Base-by-base conservation (phyloP, 805 yeast species). In the Cyberlindnera sargentensis region DNA sequence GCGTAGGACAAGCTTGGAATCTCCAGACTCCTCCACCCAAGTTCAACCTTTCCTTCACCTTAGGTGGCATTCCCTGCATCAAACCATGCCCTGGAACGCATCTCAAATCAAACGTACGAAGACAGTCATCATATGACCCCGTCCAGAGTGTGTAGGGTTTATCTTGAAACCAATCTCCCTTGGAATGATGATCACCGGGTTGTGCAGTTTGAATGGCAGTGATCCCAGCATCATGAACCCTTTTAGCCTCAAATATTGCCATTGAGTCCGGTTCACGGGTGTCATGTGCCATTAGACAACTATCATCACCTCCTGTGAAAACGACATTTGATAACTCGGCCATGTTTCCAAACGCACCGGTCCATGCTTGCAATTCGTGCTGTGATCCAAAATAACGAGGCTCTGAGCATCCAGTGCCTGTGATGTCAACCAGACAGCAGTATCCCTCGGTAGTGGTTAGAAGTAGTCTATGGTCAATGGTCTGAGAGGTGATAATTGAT, bases 1-100 rank as follows among this genome's bases (percentile, higher is more conserved):
- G 51, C 0, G 50, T 43, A 0, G 79, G 76, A 20, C 76, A 69
- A 2, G 95, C 96, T 6, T 79, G 66, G 45, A 93, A 70, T 53
- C 96, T 69, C 99, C 99, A 91, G 3, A 91, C 98, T 2, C 99
- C 99, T 5, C 99, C 98, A 1, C 88, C 90, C 3, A 93, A 66
- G 38, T 81, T 73, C 28, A 68, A 61, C 36, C 67, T 65, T 10
- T 68, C 61, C 5, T 60, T 57, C 0, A 70, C 67, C 29, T 61
- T 63, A 0, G 91, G 91, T 2, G 74, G 65, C n/a, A 68, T 55
- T 1, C 84, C 82, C 25, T 61, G 65, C 60, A 59, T 53, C 68
- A 68, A 50, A 52, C 66, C 51, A 57, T 47, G 39, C 41, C 60
- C 64, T 55, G 72, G 73, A 11, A 70, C 53, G 47, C 77, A 71